These are phyloP conservation scores for Nemania abortiva DNA, from an alignment of 2,329 filamentous ascomycete species.

Conservation along the genomic window DNA sequence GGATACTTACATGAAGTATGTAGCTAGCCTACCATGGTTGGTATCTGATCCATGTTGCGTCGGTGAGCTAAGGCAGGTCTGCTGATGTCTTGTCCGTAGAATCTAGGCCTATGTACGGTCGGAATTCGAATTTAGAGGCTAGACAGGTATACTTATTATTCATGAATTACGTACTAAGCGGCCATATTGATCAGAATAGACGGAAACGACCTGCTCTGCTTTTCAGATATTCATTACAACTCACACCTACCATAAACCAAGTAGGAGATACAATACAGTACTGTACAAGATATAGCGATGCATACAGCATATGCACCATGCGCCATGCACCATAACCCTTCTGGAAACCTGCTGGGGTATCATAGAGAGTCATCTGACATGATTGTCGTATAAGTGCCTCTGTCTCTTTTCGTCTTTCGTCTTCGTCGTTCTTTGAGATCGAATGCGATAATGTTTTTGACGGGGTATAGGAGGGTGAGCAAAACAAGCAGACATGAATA, in stretches of 20 bases:
- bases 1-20: background rate
- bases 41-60: background rate
- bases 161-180: background rate
- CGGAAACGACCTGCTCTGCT: background rate
- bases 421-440: background rate
- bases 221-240: background rate
- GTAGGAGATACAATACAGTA: conserved; percentile 19
- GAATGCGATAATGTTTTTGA: background rate
- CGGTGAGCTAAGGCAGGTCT: background rate
- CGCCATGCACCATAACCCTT: background rate
- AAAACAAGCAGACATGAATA: conserved; percentile 12
- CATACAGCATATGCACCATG: background rate
- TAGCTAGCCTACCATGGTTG: background rate
- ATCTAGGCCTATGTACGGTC: background rate
- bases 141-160: background rate
- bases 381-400: conserved; percentile 16
- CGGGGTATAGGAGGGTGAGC: conserved; percentile 25
- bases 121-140: background rate
- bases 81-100: background rate
- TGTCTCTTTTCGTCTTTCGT: conserved; percentile 2
- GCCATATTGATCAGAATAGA: background rate
- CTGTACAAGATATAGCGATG: conserved; percentile 7
- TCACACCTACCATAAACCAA: conserved; percentile 13
- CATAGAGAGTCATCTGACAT: conserved; percentile 18
- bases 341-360: conserved; percentile 17